Conservation (phyloP, 129 eudicot species). For the Helianthus tuberosus region DNA sequence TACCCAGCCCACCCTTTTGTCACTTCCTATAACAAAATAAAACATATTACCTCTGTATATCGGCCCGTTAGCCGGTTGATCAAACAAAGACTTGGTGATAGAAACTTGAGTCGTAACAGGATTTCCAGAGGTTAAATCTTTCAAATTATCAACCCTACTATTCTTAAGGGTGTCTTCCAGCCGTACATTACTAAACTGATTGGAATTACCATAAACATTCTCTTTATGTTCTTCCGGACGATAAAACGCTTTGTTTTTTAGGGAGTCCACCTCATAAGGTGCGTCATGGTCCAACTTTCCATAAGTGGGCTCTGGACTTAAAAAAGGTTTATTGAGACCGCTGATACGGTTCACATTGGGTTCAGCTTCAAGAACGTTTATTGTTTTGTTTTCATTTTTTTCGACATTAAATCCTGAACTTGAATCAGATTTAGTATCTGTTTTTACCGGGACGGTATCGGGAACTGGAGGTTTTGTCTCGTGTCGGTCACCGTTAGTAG, state of each 20-base stretch:
- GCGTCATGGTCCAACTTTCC: constrained; percentile 29
- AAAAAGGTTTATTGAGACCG: constrained; percentile 23
- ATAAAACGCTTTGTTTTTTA: constrained; percentile 18
- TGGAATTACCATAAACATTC: constrained; percentile 13
- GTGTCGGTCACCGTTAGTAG: constrained; percentile 35
- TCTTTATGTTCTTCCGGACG: constrained; percentile 3
- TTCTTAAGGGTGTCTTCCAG: constrained; percentile 28
- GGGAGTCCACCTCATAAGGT: constrained; percentile 32
- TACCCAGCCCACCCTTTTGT: not conserved
- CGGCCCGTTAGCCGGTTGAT: constrained; percentile 26
- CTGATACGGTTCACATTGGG: constrained; percentile 34
- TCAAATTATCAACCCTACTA: constrained; percentile 33
- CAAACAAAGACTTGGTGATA: constrained; percentile 27
- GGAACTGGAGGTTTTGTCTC: constrained; percentile 57
- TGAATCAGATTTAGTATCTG: constrained; percentile 45
- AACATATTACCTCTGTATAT: constrained; percentile 30
- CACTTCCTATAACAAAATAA: constrained; percentile 1
- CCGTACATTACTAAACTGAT: constrained; percentile 36
- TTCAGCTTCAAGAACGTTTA: constrained; percentile 28
- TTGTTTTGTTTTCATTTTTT: constrained; percentile 34
- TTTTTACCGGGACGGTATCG: constrained; percentile 32
- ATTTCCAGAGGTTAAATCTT: constrained; percentile 33
- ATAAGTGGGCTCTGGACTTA: constrained; percentile 31
- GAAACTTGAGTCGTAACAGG: constrained; percentile 38
- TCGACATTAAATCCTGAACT: constrained; percentile 18